Evolutionary conservation across 1,284 basidiomycete species (phyloP), one percentile per base, ranked within the genome.

Genomic region (Xanthoconium separans): DNA sequence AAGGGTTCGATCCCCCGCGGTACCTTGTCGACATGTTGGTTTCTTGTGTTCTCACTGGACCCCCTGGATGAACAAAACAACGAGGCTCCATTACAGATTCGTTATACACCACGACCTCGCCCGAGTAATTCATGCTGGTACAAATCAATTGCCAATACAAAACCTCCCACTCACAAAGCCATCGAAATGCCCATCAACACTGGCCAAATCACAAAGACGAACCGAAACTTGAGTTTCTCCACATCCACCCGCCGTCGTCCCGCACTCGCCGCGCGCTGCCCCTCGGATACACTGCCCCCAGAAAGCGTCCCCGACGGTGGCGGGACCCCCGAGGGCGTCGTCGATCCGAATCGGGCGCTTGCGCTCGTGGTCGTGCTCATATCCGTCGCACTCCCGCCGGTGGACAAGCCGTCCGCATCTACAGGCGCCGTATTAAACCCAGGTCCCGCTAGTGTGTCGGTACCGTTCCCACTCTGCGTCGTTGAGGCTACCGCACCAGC

Each of bases 181-280:
- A 65, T 65, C 53, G 61, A 47, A 13, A 65, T 54, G 31, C 81
- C 82, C 56, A 83, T 73, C 57, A 83, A 65, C 11, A 79, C 77
- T 6, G 82, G 82, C 81, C 81, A 84, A 37, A 80, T 70, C 57
- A 84, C 73, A 56, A 81, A 83, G 52, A 81, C 74, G 44, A 82
- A 59, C 22, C 74, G 68, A 61, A 82, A 82, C 65, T 77, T 79
- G 60, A 79, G 63, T 61, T 72, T 73, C 54, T 78, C 77, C 47
- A 75, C 61, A 54, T 78, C 74, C 41, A 75, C 54, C 15, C 56
- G 49, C 12, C 65, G 58, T 46, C 63, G 56, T 50, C 60, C 56
- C 43, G 68, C 61, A 39, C 58, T 63, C 42, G 62, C 59, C 22
- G 45, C 47, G 24, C 50, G 60, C 49, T 57, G 58, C 24, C 51